Conservation (phyloP, 176 grass and related monocot genomes). For the Guadua angustifolia region DNA sequence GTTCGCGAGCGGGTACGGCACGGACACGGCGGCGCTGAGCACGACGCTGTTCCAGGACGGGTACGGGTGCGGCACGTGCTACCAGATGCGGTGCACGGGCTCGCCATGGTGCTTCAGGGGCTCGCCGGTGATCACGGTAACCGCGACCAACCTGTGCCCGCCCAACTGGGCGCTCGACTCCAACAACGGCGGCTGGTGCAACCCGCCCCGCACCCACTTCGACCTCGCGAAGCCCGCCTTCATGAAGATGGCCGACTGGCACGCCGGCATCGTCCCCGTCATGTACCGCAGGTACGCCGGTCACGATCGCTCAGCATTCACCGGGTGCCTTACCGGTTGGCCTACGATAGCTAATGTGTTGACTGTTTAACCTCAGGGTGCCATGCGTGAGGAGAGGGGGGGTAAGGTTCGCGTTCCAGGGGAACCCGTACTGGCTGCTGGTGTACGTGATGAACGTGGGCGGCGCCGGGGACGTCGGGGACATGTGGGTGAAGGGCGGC, state of each 20-base stretch:
- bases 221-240: conserved; percentile 85
- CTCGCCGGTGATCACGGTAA: conserved; percentile 71
- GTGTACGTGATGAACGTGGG: conserved; percentile 75
- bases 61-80: conserved; percentile 70
- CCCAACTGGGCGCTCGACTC: conserved; percentile 75
- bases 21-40: conserved; percentile 82
- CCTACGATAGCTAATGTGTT: background rate
- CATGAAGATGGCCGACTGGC: conserved; percentile 69
- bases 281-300: conserved; percentile 64
- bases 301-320: background rate
- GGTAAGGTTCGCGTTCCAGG: conserved; percentile 59
- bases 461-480: conserved; percentile 62
- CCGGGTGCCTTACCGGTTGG: background rate
- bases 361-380: conserved; percentile 29
- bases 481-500: conserved; percentile 55
- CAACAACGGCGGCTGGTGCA: conserved; percentile 85
- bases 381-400: conserved; percentile 56
- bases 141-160: conserved; percentile 81
- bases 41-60: conserved; percentile 61
- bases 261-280: conserved; percentile 78
- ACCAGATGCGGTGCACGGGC: conserved; percentile 66
- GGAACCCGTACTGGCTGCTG: conserved; percentile 75
- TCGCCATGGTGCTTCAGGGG: conserved; percentile 58
- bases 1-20: conserved; percentile 60
- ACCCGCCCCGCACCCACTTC: conserved; percentile 79